These are phyloP conservation scores for Aegilops umbellulata DNA, from an alignment of 176 grass and related monocot genomes.

Conservation along the genomic window DNA sequence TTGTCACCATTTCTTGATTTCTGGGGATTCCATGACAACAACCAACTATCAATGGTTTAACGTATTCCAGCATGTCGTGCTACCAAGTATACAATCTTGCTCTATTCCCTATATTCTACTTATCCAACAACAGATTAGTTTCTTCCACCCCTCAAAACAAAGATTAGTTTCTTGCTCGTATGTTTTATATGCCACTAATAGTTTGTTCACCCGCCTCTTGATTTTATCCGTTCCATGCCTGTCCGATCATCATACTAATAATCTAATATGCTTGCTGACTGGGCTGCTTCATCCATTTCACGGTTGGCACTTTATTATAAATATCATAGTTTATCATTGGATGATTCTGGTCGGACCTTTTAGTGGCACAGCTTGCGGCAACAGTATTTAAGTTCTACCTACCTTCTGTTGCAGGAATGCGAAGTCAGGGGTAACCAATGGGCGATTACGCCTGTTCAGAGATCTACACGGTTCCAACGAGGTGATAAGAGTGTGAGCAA, in stretches of 20 bases:
- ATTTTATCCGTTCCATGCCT: neutral
- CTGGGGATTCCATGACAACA: neutral
- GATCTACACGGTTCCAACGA: constrained; percentile 12
- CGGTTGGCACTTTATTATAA: neutral
- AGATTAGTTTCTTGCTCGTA: neutral
- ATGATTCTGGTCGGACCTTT: neutral
- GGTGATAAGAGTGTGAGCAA: constrained; percentile 4
- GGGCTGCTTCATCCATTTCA: constrained; percentile 2
- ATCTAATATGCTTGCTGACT: neutral
- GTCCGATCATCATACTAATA: neutral
- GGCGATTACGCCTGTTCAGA: constrained; percentile 4
- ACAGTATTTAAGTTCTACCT: constrained; percentile 4
- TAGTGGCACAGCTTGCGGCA: neutral
- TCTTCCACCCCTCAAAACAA: neutral
- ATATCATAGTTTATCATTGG: neutral
- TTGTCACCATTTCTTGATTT: neutral
- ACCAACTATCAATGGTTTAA: neutral
- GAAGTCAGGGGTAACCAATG: neutral
- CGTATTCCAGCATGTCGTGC: neutral
- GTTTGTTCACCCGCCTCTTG: neutral
- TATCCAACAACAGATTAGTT: neutral
- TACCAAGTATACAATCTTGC: neutral
- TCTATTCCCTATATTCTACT: neutral
- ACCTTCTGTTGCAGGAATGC: constrained; percentile 26
- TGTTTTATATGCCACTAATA: neutral